phyloP scores from a whole-genome alignment of 192 early-diverging fungal genomes.

The Backusella tarrabulga region DNA sequence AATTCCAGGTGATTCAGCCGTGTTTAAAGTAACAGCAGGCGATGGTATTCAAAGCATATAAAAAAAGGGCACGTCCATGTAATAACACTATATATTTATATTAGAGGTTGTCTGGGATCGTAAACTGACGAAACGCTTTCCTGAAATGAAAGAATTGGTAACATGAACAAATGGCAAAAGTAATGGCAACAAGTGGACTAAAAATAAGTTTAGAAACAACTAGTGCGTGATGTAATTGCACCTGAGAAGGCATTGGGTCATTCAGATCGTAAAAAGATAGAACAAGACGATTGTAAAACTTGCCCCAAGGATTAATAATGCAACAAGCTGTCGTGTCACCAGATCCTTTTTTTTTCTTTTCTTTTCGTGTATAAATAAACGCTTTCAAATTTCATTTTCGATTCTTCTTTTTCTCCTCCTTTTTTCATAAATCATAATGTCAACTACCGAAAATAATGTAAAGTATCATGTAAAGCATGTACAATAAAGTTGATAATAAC shows the following conservation, averaged over 20 bases:
- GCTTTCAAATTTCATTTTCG: background rate
- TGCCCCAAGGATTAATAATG: conserved; percentile 11
- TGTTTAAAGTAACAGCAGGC: conserved; percentile 49
- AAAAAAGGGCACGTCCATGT: background rate
- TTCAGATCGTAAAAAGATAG: conserved; percentile 44
- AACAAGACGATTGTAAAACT: conserved; percentile 14
- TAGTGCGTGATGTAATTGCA: conserved; percentile 59
- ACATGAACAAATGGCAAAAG: background rate
- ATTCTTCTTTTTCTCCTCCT: background rate
- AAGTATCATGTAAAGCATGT: background rate
- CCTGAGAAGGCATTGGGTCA: conserved; percentile 69
- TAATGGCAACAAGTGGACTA: background rate
- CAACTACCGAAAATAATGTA: background rate
- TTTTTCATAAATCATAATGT: background rate
- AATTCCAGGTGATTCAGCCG: conserved; percentile 54
- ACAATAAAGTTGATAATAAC: background rate
- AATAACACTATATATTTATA: background rate
- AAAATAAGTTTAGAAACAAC: conserved; percentile 50
- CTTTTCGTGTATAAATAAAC: background rate
- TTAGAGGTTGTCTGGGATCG: conserved; percentile 62
- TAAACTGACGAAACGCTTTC: conserved; percentile 63
- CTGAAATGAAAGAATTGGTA: conserved; percentile 72
- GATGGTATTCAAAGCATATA: conserved; percentile 39
- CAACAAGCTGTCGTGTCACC: background rate
- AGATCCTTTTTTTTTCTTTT: background rate